Base-by-base conservation (phyloP, 2,329 filamentous ascomycete genomes). In the Cercospora berteroae region DNA sequence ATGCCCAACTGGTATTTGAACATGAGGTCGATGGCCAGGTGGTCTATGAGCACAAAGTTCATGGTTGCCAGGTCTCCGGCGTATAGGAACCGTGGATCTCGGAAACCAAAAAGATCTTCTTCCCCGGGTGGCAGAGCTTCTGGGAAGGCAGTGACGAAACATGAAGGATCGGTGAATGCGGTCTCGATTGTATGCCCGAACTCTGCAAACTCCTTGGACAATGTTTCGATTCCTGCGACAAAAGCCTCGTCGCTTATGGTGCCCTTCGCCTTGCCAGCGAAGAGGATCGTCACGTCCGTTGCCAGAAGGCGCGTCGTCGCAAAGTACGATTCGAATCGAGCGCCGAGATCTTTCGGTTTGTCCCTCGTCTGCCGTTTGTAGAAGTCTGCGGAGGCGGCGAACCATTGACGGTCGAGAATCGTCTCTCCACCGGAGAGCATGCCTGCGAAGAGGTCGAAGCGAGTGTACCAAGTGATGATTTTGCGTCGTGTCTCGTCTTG, bases 391-490 rank as follows among this genome's bases (percentile, higher is more conserved):
- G 87, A 86, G 7, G 84, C 82, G 2, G 85, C 82, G 74, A 94
- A 94, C 94, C 94, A 98, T 67, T 93, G 89, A 57, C 88, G 86
- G 6, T 89, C 85, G 13, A 98, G 83, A 2, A 89, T 86, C 0
- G 91, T 89, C 72, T 89, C 88, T 71, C 90, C 90, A 1, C 91
- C 91, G 25, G 91, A 91, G 84, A 97, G 89, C 69, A 97, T 86
- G 1, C 91, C 91, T 5, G 92, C 89, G 66, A 94, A 91, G 9
- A 94, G 85, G 77, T 98, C 95, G 76, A 96, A 96, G 39, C 94
- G 89, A 31, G 89, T 85, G 78, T 97, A 97, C 95, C 95, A 98
- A n/a, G 86, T 84, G 60, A 96, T 85, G 55, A 95, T 88, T 74
- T 90, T 88, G 31, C 91, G 87, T 31, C 90, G 87, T 13, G 91